Evolutionary conservation across 2,329 filamentous ascomycete genomes (phyloP), one percentile per base, ranked within the genome.

Genomic region (Bipolaris sorokiniana): DNA sequence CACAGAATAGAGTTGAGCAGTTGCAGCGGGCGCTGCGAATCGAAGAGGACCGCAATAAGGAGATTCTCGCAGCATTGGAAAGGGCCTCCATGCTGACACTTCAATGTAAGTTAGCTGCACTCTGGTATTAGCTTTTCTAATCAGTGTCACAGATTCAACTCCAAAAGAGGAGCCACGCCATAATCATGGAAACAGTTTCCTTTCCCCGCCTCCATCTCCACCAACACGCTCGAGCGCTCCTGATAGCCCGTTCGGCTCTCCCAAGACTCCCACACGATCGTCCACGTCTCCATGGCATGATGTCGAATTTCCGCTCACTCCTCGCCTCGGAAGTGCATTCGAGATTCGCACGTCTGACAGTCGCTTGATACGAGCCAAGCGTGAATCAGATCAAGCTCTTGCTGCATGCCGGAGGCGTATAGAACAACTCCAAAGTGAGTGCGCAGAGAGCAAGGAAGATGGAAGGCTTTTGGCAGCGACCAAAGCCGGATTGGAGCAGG

Each of bases 301-400:
- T 28, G 54, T 57, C 36, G 61, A 70, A 20, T 67, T 64, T 56
- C 63, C 65, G 48, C 56, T 68, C 16, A 65, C 60, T 15, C 58
- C 66, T 10, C 52, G 63, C 36, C 26, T 61, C 20, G 61, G 55
- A 34, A 53, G 56, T n/a, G 56, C 64, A 13, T 52, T 59, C 18
- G 69, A 75, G 15, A 65, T 73, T 41, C 69, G 70, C 7, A 75
- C 73, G 1, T 67, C 68, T 7, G 70, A 76, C 34, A 71, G 69
- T 38, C 71, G 73, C 11, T 59, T 77, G 34, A 72, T 76, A 56
- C 69, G 66, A 44, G 75, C 74, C 22, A 76, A 76, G 53, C 69
- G 66, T 23, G 73, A 76, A 54, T 76, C 74, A 4, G 72, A 76
- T 22, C 71, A 69, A 47, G 75, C 75, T 16, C 69, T 77, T n/a